Percentiles rank a stretch among this genome's conserved stretches.
Conservation (phyloP, 148 eudicot species). For the Dianthus caryophyllus region DNA sequence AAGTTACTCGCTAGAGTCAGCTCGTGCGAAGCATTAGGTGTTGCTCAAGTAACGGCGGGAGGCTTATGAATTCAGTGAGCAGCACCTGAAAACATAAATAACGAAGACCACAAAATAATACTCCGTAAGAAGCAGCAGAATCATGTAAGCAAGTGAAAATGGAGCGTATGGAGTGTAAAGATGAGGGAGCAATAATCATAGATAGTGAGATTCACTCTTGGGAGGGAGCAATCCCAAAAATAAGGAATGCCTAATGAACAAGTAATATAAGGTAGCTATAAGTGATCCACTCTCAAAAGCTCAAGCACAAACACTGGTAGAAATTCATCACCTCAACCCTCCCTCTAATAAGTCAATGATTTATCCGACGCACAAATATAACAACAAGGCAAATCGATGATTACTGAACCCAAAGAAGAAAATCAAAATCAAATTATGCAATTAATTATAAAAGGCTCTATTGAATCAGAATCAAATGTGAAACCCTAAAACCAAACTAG, state of each 20-base stretch:
- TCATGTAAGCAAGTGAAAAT: background rate
- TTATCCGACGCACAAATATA: no score
- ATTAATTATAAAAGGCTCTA: no score
- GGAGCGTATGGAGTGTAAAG: background rate
- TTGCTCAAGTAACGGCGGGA: conserved; percentile 77
- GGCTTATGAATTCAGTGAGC: conserved; percentile 69
- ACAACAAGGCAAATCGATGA: no score
- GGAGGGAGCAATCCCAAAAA: no score
- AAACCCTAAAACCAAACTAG: no score
- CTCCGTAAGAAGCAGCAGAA: background rate
- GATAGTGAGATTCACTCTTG: no score
- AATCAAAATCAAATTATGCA: no score
- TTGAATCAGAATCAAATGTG: no score
- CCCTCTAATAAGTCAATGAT: no score
- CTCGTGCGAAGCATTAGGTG: conserved; percentile 69
- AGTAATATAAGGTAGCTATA: background rate
- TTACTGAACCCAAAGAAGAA: no score
- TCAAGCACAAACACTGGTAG: background rate
- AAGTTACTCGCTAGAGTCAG: conserved; percentile 76
- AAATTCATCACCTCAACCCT: no score
- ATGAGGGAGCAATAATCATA: no score
- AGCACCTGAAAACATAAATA: conserved; percentile 44
- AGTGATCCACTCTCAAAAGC: background rate
- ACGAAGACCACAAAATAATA: conserved; percentile 3
- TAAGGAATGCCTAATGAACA: background rate